phyloP scores from a whole-genome alignment of 441 rosid species.

The Breynia disticha region DNA sequence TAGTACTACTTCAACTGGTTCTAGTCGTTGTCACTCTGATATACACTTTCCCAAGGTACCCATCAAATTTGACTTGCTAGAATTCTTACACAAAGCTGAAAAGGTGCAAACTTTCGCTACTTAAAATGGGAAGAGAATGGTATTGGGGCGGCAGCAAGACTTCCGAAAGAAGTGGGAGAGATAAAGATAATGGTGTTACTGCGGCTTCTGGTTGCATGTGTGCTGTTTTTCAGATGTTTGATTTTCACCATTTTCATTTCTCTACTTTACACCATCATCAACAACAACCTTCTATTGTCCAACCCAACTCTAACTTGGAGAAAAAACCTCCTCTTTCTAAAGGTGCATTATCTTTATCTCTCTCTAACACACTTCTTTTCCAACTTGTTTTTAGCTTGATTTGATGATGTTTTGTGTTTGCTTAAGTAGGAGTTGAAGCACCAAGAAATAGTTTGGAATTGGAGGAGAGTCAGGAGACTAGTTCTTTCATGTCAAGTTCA shows the following conservation, averaged over 20 bases:
- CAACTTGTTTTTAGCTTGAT: neutral
- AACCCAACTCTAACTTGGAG: conserved; percentile 16
- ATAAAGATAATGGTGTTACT: conserved; percentile 7
- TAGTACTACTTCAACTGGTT: conserved; percentile 5
- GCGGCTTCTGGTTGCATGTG: conserved; percentile 70
- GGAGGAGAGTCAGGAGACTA: conserved; percentile 17
- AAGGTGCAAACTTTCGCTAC: too few species aligned
- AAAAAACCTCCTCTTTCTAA: conserved; percentile 21
- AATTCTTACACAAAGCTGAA: too few species aligned
- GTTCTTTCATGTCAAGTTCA: conserved; percentile 25
- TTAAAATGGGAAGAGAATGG: conserved; percentile 54
- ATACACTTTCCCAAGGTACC: too few species aligned
- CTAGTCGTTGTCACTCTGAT: conserved; percentile 9
- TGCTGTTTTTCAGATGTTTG: conserved; percentile 61
- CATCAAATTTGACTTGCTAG: too few species aligned
- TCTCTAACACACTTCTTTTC: neutral
- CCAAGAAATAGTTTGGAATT: conserved; percentile 83
- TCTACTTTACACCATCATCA: conserved; percentile 33
- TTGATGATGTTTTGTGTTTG: neutral
- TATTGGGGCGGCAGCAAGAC: conserved; percentile 31
- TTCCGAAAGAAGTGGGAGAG: conserved; percentile 20
- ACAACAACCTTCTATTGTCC: conserved; percentile 14
- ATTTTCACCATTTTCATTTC: conserved; percentile 49
- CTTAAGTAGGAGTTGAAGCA: conserved; percentile 52
- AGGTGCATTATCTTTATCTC: conserved; percentile 27